Conservation (phyloP, 1,284 basidiomycete species). For the Sporisorium reilianum region DNA sequence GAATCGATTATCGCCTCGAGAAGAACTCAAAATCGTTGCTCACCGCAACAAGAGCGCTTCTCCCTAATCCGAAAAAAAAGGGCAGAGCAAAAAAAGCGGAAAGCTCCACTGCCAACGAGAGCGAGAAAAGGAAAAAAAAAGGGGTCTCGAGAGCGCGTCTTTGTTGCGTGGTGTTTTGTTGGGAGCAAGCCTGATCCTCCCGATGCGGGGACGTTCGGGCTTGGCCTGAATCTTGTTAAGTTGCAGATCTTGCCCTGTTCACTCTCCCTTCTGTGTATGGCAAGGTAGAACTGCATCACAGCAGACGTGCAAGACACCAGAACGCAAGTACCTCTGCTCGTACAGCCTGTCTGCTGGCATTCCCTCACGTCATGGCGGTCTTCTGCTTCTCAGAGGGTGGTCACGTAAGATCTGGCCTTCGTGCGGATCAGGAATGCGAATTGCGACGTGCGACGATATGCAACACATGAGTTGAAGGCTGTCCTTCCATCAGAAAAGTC, state of each 20-base stretch:
- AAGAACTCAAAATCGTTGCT: constrained; percentile 19
- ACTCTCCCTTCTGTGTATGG: background rate
- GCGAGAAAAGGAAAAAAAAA: constrained; percentile 18
- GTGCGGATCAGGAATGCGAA: background rate
- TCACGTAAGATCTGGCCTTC: background rate
- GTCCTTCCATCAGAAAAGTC: background rate
- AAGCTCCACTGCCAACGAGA: constrained; percentile 4
- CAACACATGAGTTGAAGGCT: background rate
- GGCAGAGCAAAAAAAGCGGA: constrained; percentile 2
- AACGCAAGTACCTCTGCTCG: no score
- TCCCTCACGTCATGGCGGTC: background rate
- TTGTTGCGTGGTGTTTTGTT: constrained; percentile 3
- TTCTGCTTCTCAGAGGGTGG: background rate
- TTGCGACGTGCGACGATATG: background rate
- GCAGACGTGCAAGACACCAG: no score
- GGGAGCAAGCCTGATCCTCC: constrained; percentile 1
- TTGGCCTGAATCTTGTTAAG: background rate
- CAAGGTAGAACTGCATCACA: background rate
- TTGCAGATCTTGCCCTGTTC: background rate
- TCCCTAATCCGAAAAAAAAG: constrained; percentile 21
- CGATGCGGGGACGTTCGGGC: background rate
- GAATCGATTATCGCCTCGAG: constrained; percentile 34
- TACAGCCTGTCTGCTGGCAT: no score
- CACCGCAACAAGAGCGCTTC: constrained; percentile 9
- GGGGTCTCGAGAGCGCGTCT: constrained; percentile 8